Base-by-base conservation (phyloP, 1,139 yeast species). In the Zygosaccharomyces pseudobailii region DNA sequence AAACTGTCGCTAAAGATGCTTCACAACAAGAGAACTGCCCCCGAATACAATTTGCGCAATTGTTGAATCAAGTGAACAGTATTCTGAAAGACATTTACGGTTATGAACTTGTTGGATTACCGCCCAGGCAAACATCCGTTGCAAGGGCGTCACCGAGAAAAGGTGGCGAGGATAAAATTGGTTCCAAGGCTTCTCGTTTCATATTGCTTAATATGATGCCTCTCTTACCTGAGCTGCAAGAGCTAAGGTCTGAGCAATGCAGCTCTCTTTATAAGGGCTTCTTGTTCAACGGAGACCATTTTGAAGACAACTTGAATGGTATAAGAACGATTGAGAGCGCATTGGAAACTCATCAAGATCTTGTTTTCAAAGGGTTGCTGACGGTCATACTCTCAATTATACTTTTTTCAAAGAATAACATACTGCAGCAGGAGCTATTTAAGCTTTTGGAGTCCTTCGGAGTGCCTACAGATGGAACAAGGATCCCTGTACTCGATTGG, bases 361-460 rank as follows among this genome's bases (percentile, higher is more conserved):
- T 58, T 10, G 58, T 50, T 1, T 41, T 55, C 33, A 58, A 57
- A 36, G 68, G 68, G 0, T 42, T 63, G 3, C 43, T 57, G 4
- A 49, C 54, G 22, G 49, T 62, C 3, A 42, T 55, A 0, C 36
- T 63, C 3, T 52, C 59, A 34, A 43, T 59, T 3, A 51, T 61
- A 6, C 43, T 61, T 2, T 55, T 63, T 33, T 61, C 66, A 9
- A 61, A 57, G 40, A 63, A 64, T 48, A 57, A 56, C 35, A 49
- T 60, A 30, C 43, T 63, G 6, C 58, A 60, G 22, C 50, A 56
- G 22, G 68, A 64, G 45, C 45, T 64, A 10, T 23, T 47, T 8
- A 42, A 46, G 5, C 42, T 50, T 19, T 36, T 63, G 27, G 46
- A 40, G n/a, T 44, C 45, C 10, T 64, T 59, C 47, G 68, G 67